Base-by-base conservation (phyloP, 257 asterid genomes). In the Plectranthus barbatus region DNA sequence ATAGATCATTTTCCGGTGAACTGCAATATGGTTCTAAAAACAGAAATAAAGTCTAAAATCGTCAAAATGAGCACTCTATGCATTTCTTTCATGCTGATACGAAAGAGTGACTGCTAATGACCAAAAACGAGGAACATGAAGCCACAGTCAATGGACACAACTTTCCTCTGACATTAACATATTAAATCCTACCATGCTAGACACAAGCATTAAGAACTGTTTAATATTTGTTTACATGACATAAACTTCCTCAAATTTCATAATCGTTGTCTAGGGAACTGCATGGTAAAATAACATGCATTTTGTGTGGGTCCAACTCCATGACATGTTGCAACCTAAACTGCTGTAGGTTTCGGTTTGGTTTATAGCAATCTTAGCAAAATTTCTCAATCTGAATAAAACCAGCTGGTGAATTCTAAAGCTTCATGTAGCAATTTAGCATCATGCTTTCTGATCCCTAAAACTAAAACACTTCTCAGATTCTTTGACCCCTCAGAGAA, bases 291-390 rank as follows among this genome's bases (percentile, higher is more conserved):
- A 55, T 51, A 72, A 68, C 81, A 45, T 61, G 58, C 11, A 17
- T 33, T 42, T 52, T 48, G n/a, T 26, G 13, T 7, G 72, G 72
- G 56, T 52, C 67, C 33, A 56, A 68, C 68, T 75, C 81, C 75
- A 72, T 72, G 34, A 41, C 26, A 15, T 51, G n/a, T 20, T 21
- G 75, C 64, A 57, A 24, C 37, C 46, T 13, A 58, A 53, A 54
- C 48, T 19, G 24, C 40, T 40, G 11, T 5, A 51, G 44, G 20
- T 63, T 24, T 37, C 7, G 10, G 31, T 26, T 39, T 29, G 31
- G 40, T 20, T 15, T 18, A 36, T 5, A 12, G 20, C 56, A 51
- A 56, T 44, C 45, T 41, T 5, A 17, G 50, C 53, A 36, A 19
- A 61, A 41, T 5, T 53, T 18, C 8, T 12, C 60, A 68, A 68